These are phyloP conservation scores for Letharia columbiana DNA, from an alignment of 495 filamentous ascomycete genomes.

Conservation along the genomic window DNA sequence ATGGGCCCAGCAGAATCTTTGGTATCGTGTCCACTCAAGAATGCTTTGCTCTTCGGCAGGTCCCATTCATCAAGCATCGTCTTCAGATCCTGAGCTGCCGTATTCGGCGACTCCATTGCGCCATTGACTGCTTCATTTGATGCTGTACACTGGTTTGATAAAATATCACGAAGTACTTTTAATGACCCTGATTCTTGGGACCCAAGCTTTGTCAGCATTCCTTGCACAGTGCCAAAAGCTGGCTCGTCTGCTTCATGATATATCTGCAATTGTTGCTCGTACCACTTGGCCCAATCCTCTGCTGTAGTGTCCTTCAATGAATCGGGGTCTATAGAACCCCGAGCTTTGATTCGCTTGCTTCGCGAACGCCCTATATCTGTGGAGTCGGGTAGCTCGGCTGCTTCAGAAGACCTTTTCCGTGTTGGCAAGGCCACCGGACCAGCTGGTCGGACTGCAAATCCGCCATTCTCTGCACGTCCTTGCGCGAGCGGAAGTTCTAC, in stretches of 20 bases:
- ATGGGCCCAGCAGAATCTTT: slow-evolving; percentile 41
- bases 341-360: slow-evolving; percentile 73
- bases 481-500: not conserved
- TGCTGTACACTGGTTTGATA: slow-evolving; percentile 23
- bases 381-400: slow-evolving; percentile 42
- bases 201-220: slow-evolving; percentile 58
- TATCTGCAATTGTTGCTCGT: slow-evolving; percentile 59
- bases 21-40: slow-evolving; percentile 47
- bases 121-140: slow-evolving; percentile 15
- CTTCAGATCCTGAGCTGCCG: slow-evolving; percentile 45
- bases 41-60: slow-evolving; percentile 47
- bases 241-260: slow-evolving; percentile 65
- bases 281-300: slow-evolving; percentile 60
- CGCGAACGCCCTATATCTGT: slow-evolving; percentile 56
- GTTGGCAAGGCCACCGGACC: slow-evolving; percentile 23
- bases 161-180: slow-evolving; percentile 32
- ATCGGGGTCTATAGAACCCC: slow-evolving; percentile 58
- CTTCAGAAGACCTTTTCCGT: slow-evolving; percentile 45
- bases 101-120: slow-evolving; percentile 25
- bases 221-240: slow-evolving; percentile 60
- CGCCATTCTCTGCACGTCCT: not conserved
- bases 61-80: slow-evolving; percentile 50
- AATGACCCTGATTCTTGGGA: slow-evolving; percentile 44
- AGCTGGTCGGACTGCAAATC: not conserved
- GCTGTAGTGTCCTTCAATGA: slow-evolving; percentile 42